Base-by-base conservation (phyloP, 345 rosid genomes). In the Salix brachista region DNA sequence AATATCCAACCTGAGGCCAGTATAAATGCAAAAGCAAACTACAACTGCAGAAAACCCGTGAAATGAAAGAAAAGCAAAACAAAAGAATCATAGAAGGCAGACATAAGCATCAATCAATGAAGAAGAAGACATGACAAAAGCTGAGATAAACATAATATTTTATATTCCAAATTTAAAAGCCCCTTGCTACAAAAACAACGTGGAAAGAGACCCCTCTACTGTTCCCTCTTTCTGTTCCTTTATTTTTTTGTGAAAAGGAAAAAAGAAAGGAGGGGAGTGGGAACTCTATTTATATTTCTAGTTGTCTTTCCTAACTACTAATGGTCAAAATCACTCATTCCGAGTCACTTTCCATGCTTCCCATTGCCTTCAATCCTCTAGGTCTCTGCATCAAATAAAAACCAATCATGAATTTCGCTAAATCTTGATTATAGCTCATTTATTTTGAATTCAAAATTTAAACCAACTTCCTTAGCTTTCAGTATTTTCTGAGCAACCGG, bases 301-400 rank as follows among this genome's bases (percentile, higher is more conserved):
- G 18, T 25, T 19, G 48, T 60, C 76, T 67, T 70, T 71, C 65
- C 71, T 52, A 71, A 25, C 65, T 37, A 65, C 30, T 42, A 75
- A 75, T 25, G 50, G 39, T 12, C 14, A 69, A 66, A 69, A 65
- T 72, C 26, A 61, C 65, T 78, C 72, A 85, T 80, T 88, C 93
- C 44, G 93, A 87, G 74, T 88, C 91, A 81, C 87, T 88, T 73
- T 88, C 91, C 84, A 87, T 72, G 62, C 87, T 87, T 60, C 92
- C 94, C 91, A 87, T 90, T 69, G 91, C 91, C 83, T 88, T 90
- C 87, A 90, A 80, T 71, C 92, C 92, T 83, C 90, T 86, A 42
- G 94, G 90, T 83, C 88, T 89, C 94, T 90, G 91, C 89, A 87
- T 70, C 67, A 77, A 46, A 81, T 48, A 78, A 54, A 13, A 65